Evolutionary conservation across 306 rosid genomes (phyloP).

Genomic region (Hylodesmum podocarpum): DNA sequence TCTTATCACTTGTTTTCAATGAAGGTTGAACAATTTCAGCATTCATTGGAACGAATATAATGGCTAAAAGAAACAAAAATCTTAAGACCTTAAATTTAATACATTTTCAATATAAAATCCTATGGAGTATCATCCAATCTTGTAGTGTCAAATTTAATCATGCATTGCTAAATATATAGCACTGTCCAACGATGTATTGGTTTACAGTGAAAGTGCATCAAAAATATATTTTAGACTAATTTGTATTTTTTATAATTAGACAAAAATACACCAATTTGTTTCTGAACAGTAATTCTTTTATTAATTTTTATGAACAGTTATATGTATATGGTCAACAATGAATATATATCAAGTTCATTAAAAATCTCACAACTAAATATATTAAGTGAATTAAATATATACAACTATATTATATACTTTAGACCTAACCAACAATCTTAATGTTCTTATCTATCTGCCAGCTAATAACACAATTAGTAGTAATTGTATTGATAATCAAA

Average conservation of each 20-base stretch:
- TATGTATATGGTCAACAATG: not conserved
- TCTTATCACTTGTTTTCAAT: not conserved
- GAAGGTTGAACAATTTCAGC: not conserved
- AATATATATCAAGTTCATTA: not conserved
- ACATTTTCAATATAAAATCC: not conserved
- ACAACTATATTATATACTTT: not conserved
- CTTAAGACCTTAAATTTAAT: not conserved
- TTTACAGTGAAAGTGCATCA: too few relatives aligned
- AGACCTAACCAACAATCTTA: slow-evolving; percentile 1
- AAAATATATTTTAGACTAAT: too few relatives aligned
- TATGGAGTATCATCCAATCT: not conserved
- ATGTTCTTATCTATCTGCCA: not conserved
- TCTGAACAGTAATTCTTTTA: too few relatives aligned
- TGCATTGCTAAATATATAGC: not conserved
- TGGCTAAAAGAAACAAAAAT: too few relatives aligned
- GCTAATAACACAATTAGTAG: not conserved
- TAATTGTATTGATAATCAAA: not conserved
- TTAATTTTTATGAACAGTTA: too few relatives aligned
- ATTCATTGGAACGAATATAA: not conserved
- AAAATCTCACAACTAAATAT: not conserved
- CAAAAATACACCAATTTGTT: not conserved
- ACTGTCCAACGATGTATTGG: too few relatives aligned
- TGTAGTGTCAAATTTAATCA: not conserved
- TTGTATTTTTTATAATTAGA: too few relatives aligned
- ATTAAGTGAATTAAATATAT: not conserved